Conservation (phyloP, 192 early-diverging fungal genomes). For the Chytriomyces sp. region DNA sequence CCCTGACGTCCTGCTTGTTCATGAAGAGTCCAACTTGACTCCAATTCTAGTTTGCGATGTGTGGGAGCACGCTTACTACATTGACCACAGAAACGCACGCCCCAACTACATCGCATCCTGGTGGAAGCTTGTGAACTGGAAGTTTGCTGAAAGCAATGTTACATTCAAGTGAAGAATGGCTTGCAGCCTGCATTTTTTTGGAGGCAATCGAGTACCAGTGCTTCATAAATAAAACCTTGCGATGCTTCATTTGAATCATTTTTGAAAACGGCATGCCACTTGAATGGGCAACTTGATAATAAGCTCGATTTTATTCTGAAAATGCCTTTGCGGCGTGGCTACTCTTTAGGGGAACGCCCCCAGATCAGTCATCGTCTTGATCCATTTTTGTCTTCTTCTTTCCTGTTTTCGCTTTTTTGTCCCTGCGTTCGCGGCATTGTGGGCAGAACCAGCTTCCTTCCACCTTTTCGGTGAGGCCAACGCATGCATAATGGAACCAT, state of each 20-base stretch:
- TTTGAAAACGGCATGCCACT: too few relatives aligned
- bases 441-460: constrained; percentile 97
- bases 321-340: too few relatives aligned
- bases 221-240: too few relatives aligned
- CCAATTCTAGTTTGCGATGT: constrained; percentile 93
- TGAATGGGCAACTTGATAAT: too few relatives aligned
- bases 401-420: constrained; percentile 16
- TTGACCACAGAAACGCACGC: constrained; percentile 97
- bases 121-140: constrained; percentile 98
- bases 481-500: constrained; percentile 98
- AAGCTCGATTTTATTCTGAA: too few relatives aligned
- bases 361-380: too few relatives aligned
- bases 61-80: constrained; percentile 97
- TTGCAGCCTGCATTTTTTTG: neutral
- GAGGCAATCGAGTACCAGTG: neutral
- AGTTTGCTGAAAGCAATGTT: constrained; percentile 43
- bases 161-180: neutral
- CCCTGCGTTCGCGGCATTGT: constrained; percentile 63
- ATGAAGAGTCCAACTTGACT: constrained; percentile 25
- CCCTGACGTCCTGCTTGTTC: neutral
- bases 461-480: constrained; percentile 82
- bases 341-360: too few relatives aligned
- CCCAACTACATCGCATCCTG: constrained; percentile 95
- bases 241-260: too few relatives aligned
- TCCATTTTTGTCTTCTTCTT: too few relatives aligned